Base-by-base conservation (phyloP, 208 protist genomes). In the Trypanosoma congolense region DNA sequence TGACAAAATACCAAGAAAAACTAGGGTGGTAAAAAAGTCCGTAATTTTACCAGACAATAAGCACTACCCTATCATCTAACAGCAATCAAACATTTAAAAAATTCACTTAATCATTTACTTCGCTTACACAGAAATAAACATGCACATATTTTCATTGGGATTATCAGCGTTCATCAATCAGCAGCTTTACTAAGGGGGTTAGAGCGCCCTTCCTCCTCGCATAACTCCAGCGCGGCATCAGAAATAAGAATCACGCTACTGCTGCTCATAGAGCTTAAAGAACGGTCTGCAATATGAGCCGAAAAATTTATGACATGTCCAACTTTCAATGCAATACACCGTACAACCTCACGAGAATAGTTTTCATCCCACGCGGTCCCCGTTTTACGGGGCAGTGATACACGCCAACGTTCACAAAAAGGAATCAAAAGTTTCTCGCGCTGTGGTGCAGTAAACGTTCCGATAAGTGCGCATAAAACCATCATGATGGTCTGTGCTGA, bases 331-430 rank as follows among this genome's bases (percentile, higher is more conserved):
- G 42, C 42, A 25, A 46, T 5, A n/a, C 42, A n/a, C 8, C 21
- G 12, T n/a, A 46, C 21, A 24, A n/a, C 42, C 21, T 46, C 42
- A 6, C 21, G 12, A 24, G 5, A 46, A 46, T n/a, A n/a, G 5
- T 46, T n/a, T 22, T 46, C 42, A 24, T 46, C 21, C 42, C 42
- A 46, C 42, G 21, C 21, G 42, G 21, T n/a, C n/a, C 21, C 21
- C 18, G 5, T 25, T 6, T 6, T 9, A 6, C 6, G 12, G 6
- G 42, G 42, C 6, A 24, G 12, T 22, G 18, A n/a, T 6, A 46
- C 21, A 46, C 42, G 42, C 42, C 42, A 46, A 6, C 21, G 42
- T 9, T 46, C 42, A 24, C 42, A 46, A 9, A n/a, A 22, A 22
- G 42, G 6, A 6, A 9, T n/a, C 42, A 46, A 24, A 22, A 22